Base-by-base conservation (phyloP, 1,284 basidiomycete genomes). In the Cutaneotrichosporon sp. region DNA sequence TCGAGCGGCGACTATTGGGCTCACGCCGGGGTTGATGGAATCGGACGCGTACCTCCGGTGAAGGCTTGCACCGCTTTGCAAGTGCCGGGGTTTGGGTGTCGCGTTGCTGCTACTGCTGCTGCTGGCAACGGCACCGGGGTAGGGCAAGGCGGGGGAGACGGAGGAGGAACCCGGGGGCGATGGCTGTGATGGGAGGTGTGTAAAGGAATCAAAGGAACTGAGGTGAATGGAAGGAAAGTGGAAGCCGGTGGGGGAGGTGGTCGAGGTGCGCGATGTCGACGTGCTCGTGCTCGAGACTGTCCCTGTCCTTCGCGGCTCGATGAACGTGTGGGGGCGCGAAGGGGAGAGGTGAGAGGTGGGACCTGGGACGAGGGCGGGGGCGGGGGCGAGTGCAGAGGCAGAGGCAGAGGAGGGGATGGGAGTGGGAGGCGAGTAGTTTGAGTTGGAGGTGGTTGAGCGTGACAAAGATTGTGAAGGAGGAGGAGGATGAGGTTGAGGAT, bases 201-300 rank as follows among this genome's bases (percentile, higher is more conserved):
- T 38, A 13, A 59, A 42, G 38, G 57, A 59, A 42, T 59, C 50
- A 42, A 63, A 63, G 31, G 62, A 63, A 22, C 50, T 54, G 31
- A 63, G 54, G 46, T 63, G 62, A 20, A 63, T 33, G 20, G 62
- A 53, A 4, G 57, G 62, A 36, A 53, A 50, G 42, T 59, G 53
- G 33, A 59, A 56, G 24, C 36, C 42, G 33, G 54, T 29, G 42
- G 54, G 46, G 14, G 56, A 24, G 18, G 34, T 43, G 36, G 51
- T n/a, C 29, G 50, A 42, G n/a, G 25, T 36, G 22, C 34, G 56
- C 24, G 58, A 54, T 33, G 58, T 24, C 5, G 53, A 46, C 46
- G 33, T 54, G 34, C 33, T 42, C 29, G 51, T 18, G 18, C 47
- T 50, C 2, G 47, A 59, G 13, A 31, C 20, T 42, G 58, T 59